A percentile compares a stretch with the other conserved stretches of the same genome.
Evolutionary conservation across 441 rosid species (phyloP).

Genomic region (Monsonia emarginata): DNA sequence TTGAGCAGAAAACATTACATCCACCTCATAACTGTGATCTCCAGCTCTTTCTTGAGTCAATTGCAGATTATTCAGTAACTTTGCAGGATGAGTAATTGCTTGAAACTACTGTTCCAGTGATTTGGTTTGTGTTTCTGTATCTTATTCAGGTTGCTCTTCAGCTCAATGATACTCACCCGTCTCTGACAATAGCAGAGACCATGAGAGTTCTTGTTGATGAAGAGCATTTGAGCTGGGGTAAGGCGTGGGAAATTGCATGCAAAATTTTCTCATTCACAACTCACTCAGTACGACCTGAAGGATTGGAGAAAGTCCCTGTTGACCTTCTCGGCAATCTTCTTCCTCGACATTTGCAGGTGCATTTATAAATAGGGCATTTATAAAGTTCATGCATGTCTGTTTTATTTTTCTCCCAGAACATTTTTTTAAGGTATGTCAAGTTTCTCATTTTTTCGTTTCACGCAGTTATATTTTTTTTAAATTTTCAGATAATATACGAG

Average conservation of each 20-base stretch:
- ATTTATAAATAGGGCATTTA: slow-evolving; percentile 13
- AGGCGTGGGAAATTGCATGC: slow-evolving; percentile 35
- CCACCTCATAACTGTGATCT: neutral
- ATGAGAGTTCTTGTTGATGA: slow-evolving; percentile 46
- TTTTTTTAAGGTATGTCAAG: neutral
- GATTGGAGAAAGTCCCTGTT: slow-evolving; percentile 41
- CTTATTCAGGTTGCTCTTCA: slow-evolving; percentile 43
- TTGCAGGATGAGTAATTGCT: slow-evolving; percentile 7
- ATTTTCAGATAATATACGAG: slow-evolving; percentile 39
- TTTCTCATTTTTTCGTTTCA: slow-evolving; percentile 2
- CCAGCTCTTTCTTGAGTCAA: neutral
- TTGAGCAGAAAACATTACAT: neutral
- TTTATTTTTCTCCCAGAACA: neutral
- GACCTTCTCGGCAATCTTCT: slow-evolving; percentile 40
- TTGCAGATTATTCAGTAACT: neutral
- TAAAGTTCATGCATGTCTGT: too few species aligned
- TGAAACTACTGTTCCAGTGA: slow-evolving; percentile 10
- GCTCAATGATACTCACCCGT: slow-evolving; percentile 52
- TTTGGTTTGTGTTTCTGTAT: neutral
- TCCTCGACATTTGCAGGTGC: slow-evolving; percentile 50
- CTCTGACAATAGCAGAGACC: slow-evolving; percentile 42
- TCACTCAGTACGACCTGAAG: slow-evolving; percentile 41
- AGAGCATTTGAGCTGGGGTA: slow-evolving; percentile 34
- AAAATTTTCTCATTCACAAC: slow-evolving; percentile 42
- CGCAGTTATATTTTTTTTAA: neutral